Evolutionary conservation across 345 rosid genomes (phyloP), one percentile per base, ranked within the genome.

Genomic region (Pistacia integerrima): DNA sequence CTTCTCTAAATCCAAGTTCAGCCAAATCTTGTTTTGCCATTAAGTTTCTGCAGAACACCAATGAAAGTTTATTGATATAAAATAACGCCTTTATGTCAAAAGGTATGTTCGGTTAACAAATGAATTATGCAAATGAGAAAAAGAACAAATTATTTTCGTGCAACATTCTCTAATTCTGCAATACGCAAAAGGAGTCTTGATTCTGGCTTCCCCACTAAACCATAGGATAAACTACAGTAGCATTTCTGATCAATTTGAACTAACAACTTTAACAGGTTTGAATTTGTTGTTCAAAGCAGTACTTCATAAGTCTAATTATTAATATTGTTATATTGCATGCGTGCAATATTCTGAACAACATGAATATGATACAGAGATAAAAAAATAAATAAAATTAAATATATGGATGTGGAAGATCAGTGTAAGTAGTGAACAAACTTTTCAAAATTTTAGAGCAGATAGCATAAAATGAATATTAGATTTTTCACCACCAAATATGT

Each of bases 21-120:
- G 89, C 79, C 93, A 93, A 87, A 67, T 89, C 90, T 79, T 94
- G 97, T 82, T 88, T 92, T 25, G 97, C 98, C 98, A 94, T 91
- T 89, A 94, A 90, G 77, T 94, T 92, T 85, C 98, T 94, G 88
- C 77, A 81, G 22, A 17, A 73, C 14, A 67, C 8, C 74, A 69
- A 58, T 1, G 5, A 68, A 30, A 41, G 46, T 17, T 61, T 35
- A 20, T 41, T 46, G 44, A 14, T 41, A 41, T 8, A 41, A 5
- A 41, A 5, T 41, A 41, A 41, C 9, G 6, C 46, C 6, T 41
- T 41, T 7, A 41, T 41, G 46, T 41, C 46, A 3, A 41, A 41
- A 41, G 44, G 6, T 16, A 30, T 60, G 14, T 41, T 18, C 12
- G 12, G 20, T 8, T 33, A 65, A 67, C 20, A 72, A 46, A 65